Conservation (phyloP, 1,284 basidiomycete genomes). For the Ganoderma lucidum region DNA sequence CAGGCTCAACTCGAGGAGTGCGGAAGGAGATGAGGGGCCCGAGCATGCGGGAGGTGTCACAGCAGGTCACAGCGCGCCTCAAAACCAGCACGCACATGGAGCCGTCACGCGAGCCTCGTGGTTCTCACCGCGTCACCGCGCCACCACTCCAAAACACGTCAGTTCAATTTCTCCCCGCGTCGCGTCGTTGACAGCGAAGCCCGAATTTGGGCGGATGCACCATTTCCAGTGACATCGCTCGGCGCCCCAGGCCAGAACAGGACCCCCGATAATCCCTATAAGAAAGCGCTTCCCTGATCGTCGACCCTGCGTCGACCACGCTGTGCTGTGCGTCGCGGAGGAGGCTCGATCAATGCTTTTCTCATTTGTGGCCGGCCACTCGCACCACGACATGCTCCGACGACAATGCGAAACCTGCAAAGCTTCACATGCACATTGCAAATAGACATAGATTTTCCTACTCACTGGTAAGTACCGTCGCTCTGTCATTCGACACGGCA, state of each 20-base stretch:
- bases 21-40: neutral
- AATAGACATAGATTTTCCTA: neutral
- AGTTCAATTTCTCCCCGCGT: neutral
- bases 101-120: conserved; percentile 29
- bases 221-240: neutral
- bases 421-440: too few relatives aligned
- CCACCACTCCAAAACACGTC: conserved; percentile 14
- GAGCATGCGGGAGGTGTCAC: neutral
- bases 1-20: neutral
- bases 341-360: neutral
- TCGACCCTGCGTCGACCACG: neutral
- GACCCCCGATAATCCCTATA: too few relatives aligned
- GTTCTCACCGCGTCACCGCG: conserved; percentile 2
- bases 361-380: neutral
- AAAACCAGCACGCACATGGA: conserved; percentile 2
- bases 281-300: neutral
- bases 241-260: neutral
- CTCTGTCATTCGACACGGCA: neutral
- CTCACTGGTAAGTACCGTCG: neutral
- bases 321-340: neutral
- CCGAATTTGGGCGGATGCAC: neutral
- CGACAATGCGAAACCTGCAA: neutral
- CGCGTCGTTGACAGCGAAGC: neutral
- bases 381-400: neutral
- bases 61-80: neutral